phyloP scores from a whole-genome alignment of 2,329 filamentous ascomycete species.

The Penicillium hesseltinei region DNA sequence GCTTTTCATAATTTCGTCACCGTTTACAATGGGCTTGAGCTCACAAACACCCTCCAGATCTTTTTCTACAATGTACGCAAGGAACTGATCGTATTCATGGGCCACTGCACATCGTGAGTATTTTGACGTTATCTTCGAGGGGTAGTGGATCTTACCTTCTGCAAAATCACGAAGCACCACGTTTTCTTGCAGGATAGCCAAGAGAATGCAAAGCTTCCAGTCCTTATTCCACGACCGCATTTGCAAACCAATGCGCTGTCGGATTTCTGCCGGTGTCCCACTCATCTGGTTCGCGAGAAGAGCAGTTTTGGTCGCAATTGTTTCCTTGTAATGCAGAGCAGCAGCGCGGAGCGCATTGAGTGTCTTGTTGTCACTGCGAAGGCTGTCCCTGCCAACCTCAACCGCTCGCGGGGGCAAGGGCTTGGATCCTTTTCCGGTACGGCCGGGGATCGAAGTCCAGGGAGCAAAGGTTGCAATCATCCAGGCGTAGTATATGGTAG shows the following conservation, averaged over 20 bases:
- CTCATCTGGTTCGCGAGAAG: constrained; percentile 28
- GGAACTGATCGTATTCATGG: constrained; percentile 53
- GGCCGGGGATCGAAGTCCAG: constrained; percentile 58
- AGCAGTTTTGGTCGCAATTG: constrained; percentile 58
- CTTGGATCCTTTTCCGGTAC: constrained; percentile 42
- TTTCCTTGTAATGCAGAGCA: constrained; percentile 60
- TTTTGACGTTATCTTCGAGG: not conserved
- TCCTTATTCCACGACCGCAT: constrained; percentile 40
- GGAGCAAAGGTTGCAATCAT: constrained; percentile 71
- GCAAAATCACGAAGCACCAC: constrained; percentile 33
- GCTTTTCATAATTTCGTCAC: constrained; percentile 66
- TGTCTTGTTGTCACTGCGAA: constrained; percentile 75
- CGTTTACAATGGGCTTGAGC: constrained; percentile 68
- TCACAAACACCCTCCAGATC: constrained; percentile 53
- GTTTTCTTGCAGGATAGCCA: constrained; percentile 41
- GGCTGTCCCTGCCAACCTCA: constrained; percentile 69
- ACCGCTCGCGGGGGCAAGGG: constrained; percentile 58
- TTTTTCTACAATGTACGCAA: constrained; percentile 51
- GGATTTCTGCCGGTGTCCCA: constrained; percentile 34
- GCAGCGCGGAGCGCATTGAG: constrained; percentile 65
- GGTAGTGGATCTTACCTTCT: constrained; percentile 28
- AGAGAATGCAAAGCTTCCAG: constrained; percentile 41
- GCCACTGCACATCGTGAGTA: constrained; percentile 39
- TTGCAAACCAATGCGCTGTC: constrained; percentile 37
- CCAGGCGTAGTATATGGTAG: constrained; percentile 74